These are phyloP conservation scores for Endothia cerciana DNA, from an alignment of 2,329 filamentous ascomycete species.

Conservation along the genomic window DNA sequence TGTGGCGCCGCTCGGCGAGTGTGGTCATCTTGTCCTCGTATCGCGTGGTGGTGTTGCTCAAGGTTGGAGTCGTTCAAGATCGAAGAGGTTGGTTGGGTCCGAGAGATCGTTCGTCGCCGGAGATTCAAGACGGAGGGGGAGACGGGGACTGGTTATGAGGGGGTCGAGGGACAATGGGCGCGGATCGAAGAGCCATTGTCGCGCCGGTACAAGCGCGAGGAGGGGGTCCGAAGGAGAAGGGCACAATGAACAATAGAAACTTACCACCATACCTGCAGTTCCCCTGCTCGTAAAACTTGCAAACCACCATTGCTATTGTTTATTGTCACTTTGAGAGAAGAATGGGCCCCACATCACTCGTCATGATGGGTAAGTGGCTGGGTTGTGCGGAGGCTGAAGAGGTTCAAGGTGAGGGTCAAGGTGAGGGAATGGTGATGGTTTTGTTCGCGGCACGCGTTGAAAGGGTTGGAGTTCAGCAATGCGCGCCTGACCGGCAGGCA, in stretches of 20 bases:
- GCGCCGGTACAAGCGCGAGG: background rate
- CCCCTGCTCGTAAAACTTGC: slow-evolving; percentile 55
- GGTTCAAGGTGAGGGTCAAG: background rate
- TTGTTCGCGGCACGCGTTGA: background rate
- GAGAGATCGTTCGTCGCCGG: background rate
- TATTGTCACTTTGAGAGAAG: background rate
- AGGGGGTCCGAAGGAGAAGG: slow-evolving; percentile 1
- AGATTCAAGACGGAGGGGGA: background rate
- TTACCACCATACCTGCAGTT: slow-evolving; percentile 57
- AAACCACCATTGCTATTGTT: slow-evolving; percentile 38
- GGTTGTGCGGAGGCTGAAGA: background rate
- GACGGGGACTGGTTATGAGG: background rate
- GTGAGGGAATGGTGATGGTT: background rate
- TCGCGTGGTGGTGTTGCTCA: background rate
- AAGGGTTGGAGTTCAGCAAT: background rate
- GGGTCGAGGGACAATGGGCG: too few relatives aligned
- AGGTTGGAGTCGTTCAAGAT: background rate
- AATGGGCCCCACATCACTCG: background rate
- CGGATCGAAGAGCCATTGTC: background rate
- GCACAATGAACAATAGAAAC: slow-evolving; percentile 32
- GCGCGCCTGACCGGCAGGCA: background rate
- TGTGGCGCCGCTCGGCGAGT: background rate
- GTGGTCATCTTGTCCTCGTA: background rate
- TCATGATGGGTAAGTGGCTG: background rate
- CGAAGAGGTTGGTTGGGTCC: background rate